Evolutionary conservation across 1,284 basidiomycete species (phyloP), one percentile per base, ranked within the genome.

Genomic region (Anthracocystis setariae): DNA sequence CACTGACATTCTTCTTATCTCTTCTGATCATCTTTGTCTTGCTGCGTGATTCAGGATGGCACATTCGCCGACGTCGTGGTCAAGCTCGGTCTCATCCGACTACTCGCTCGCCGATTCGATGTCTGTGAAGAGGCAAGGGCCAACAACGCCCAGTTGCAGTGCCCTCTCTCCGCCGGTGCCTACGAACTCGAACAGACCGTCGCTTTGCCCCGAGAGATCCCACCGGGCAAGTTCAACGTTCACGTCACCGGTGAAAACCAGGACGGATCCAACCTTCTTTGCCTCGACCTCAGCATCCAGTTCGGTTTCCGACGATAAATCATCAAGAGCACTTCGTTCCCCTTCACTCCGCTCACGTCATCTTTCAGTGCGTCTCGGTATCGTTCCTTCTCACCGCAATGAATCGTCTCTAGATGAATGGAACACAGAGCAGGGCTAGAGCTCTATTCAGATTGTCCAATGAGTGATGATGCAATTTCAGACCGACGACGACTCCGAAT

Each of bases 261-360:
- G n/a, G 87, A 90, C 0, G 92, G 94, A 1, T 89, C 90, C 0
- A 88, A 90, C 63, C 84, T 96, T 86, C 77, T 92, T 40, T 97
- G 94, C 84, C 84, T 94, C 69, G 85, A 93, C 74, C 85, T 98
- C 46, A 65, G 61, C 55, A 89, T 94, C 51, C 88, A 86, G 74
- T 86, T 86, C 65, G 59, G 64, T 25, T 63, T 63, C 60, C 69
- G 64, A 32, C 58, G 69, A 25, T 72, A 32, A 57, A 15, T n/a
- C 37, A 13, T 17, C 35, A 37, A 37, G 35, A 5, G 7, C 5
- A 29, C 29, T 5, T 29, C 12, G 7, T 7, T 29, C 7, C 29
- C 35, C 8, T 5, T 37, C 35, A 15, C n/a, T 5, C 35, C 17
- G 8, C 5, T 37, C 17, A 13, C 17, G 5, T 13, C 35, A 37